phyloP scores from a whole-genome alignment of 257 asterid species.

The Jaltomata sinuosa region DNA sequence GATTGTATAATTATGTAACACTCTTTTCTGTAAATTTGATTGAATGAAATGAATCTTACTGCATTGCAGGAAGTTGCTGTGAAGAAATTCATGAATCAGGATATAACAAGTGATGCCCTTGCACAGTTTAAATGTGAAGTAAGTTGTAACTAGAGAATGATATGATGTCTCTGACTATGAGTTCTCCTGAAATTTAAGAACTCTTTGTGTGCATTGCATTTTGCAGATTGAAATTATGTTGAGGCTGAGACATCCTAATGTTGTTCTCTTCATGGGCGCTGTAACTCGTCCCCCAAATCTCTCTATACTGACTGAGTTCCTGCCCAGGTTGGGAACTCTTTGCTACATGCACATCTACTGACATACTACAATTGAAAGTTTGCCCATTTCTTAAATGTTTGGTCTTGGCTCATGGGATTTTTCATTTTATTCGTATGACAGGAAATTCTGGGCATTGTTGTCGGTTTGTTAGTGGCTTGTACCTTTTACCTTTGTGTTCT shows the following conservation, averaged over 20 bases:
- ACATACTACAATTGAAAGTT: neutral
- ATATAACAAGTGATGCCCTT: constrained; percentile 90
- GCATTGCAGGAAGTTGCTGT: constrained; percentile 91
- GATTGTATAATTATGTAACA: neutral
- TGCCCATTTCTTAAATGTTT: neutral
- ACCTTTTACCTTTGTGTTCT: neutral
- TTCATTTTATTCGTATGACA: neutral
- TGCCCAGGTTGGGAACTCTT: constrained; percentile 64
- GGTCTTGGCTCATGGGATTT: neutral
- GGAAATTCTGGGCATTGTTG: neutral
- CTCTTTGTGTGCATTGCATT: neutral
- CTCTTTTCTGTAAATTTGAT: neutral
- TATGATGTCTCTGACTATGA: neutral
- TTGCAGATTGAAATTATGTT: constrained; percentile 86
- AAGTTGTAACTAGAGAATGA: constrained; percentile 10
- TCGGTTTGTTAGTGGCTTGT: neutral
- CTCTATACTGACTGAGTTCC: constrained; percentile 89
- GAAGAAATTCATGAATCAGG: constrained; percentile 95
- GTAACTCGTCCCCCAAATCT: constrained; percentile 89
- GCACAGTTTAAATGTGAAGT: constrained; percentile 86
- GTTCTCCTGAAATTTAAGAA: neutral
- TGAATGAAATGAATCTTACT: constrained; percentile 2
- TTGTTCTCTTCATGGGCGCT: constrained; percentile 98
- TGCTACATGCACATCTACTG: neutral
- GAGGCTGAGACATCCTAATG: constrained; percentile 96